phyloP scores from a whole-genome alignment of 148 eudicot genomes.

The Rhododendron simsii region DNA sequence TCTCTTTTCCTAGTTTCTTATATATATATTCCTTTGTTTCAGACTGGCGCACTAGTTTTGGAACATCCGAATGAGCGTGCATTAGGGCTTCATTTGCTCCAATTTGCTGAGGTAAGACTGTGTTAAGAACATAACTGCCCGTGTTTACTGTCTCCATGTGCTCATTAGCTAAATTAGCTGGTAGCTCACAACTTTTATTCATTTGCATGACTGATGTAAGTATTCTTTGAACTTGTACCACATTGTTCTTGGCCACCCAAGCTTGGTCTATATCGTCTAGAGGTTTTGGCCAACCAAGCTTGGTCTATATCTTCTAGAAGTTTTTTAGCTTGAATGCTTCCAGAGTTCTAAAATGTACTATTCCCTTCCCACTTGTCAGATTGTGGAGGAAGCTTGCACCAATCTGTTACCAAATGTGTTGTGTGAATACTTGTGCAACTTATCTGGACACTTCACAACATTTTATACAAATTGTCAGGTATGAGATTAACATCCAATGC shows the following conservation, averaged over 20 bases:
- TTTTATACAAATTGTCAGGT: slow-evolving; percentile 86
- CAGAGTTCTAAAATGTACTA: background rate
- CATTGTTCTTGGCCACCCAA: background rate
- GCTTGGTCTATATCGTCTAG: background rate
- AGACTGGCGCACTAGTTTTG: slow-evolving; percentile 54
- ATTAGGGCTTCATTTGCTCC: slow-evolving; percentile 83
- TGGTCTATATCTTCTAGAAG: background rate
- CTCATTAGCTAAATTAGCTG: background rate
- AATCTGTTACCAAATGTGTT: slow-evolving; percentile 67
- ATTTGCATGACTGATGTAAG: background rate
- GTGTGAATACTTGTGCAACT: slow-evolving; percentile 72
- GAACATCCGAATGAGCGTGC: slow-evolving; percentile 66
- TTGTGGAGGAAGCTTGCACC: slow-evolving; percentile 83
- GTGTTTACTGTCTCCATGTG: background rate
- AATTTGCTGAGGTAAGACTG: slow-evolving; percentile 72
- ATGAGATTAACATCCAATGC: slow-evolving; percentile 1
- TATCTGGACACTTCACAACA: slow-evolving; percentile 64
- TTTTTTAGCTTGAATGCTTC: background rate
- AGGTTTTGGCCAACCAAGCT: background rate
- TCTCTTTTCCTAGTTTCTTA: background rate
- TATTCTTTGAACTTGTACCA: background rate
- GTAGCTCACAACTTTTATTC: background rate
- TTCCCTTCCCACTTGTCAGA: slow-evolving; percentile 27
- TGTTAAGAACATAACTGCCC: background rate
- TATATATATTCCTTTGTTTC: slow-evolving; percentile 17